phyloP scores from a whole-genome alignment of 805 yeast species.

The Komagataella mondaviorum region DNA sequence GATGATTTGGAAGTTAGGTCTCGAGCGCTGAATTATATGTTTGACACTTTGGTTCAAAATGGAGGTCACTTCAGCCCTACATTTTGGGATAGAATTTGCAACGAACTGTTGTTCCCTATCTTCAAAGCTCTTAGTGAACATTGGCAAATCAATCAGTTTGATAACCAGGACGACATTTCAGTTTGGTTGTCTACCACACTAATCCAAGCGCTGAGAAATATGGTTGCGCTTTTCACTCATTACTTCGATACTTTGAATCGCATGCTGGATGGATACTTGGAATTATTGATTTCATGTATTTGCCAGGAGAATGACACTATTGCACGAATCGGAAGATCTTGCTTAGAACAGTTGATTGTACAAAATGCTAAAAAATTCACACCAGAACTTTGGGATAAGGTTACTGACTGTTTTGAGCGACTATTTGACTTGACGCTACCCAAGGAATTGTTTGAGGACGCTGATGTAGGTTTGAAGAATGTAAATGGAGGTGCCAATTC shows the following conservation, averaged over 20 bases:
- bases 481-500: constrained; percentile 7
- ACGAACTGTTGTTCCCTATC: constrained; percentile 76
- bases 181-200: constrained; percentile 96
- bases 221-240: constrained; percentile 71
- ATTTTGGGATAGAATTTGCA: constrained; percentile 78
- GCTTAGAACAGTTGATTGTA: constrained; percentile 68
- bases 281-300: constrained; percentile 71
- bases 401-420: constrained; percentile 49
- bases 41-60: constrained; percentile 65
- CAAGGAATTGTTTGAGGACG: constrained; percentile 48
- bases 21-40: constrained; percentile 69
- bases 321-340: constrained; percentile 86
- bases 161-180: constrained; percentile 71
- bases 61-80: constrained; percentile 64
- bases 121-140: constrained; percentile 67
- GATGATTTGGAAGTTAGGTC: constrained; percentile 92
- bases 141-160: constrained; percentile 58
- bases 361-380: constrained; percentile 58
- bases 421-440: constrained; percentile 82
- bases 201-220: constrained; percentile 85
- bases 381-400: constrained; percentile 59
- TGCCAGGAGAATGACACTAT: constrained; percentile 96
- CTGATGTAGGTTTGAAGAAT: constrained; percentile 14
- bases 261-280: constrained; percentile 68
- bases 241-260: constrained; percentile 67